These are phyloP conservation scores for Ehretia macrophylla DNA, from an alignment of 257 asterid genomes.

Conservation along the genomic window DNA sequence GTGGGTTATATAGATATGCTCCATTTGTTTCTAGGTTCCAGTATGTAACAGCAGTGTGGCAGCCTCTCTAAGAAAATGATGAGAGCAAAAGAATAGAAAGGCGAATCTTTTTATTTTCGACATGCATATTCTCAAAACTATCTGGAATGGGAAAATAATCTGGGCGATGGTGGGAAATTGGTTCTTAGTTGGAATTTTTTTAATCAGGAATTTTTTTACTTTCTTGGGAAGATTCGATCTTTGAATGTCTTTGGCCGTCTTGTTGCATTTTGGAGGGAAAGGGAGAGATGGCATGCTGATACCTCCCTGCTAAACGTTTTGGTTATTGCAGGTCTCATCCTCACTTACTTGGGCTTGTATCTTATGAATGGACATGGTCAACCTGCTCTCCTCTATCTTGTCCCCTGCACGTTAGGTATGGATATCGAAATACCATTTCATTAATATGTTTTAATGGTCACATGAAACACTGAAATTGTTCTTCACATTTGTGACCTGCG, in stretches of 20 bases:
- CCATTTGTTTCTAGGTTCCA: too few species aligned
- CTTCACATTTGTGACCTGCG: slow-evolving; percentile 10
- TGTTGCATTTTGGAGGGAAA: background rate
- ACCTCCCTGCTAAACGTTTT: slow-evolving; percentile 5
- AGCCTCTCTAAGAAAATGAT: too few species aligned
- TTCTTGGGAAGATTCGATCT: too few species aligned
- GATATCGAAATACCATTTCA: slow-evolving; percentile 1
- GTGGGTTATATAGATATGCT: too few species aligned
- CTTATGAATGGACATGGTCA: slow-evolving; percentile 92
- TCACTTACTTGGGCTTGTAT: slow-evolving; percentile 77
- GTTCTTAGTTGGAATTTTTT: too few species aligned
- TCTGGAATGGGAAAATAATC: too few species aligned
- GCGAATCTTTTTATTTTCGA: too few species aligned
- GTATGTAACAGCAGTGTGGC: too few species aligned
- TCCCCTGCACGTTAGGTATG: slow-evolving; percentile 89
- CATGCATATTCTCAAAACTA: too few species aligned
- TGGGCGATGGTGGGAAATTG: too few species aligned
- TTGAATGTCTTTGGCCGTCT: background rate
- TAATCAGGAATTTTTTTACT: too few species aligned
- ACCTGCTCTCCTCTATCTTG: slow-evolving; percentile 93
- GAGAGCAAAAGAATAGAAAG: too few species aligned
- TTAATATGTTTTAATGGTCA: background rate
- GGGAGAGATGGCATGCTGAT: background rate
- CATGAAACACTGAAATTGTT: background rate
- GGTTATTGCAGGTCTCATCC: slow-evolving; percentile 59